Base-by-base conservation (phyloP, 805 yeast species). In the Lachancea nothofagi region DNA sequence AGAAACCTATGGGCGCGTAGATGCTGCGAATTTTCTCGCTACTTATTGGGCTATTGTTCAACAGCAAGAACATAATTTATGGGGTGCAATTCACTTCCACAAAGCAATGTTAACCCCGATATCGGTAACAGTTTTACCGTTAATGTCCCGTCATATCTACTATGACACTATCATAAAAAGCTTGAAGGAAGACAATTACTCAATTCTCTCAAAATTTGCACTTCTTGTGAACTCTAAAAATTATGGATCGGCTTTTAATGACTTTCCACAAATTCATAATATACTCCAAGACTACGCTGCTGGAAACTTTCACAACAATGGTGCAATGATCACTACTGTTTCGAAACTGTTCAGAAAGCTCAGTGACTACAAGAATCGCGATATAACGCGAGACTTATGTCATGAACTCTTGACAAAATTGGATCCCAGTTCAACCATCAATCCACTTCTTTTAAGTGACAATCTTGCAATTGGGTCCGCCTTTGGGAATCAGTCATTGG, bases 271-370 rank as follows among this genome's bases (percentile, higher is more conserved):
- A 1, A 58, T 74, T 3, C 51, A 79, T 10, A 63, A 61, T 15
- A 46, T 80, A 33, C 53, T 82, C 39, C 72, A 70, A 43, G 74
- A 75, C 29, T 81, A 75, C 53, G 69, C 75, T 2, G 73, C 76
- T 5, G 81, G 78, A 0, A 77, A 78, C 33, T 44, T 55, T 15
- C 51, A 72, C 23, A 53, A 62, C 13, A 71, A 75, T 51, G 69
- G 71, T 15, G 66, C 63, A 2, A 57, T 72, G 5, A 77, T 73
- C 38, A 70, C 85, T 0, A 55, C 74, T 17, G 61, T 78, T 13
- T 55, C 74, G 13, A 66, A 65, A 30, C 36, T 66, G 13, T 60
- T 67, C 46, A 57, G 66, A 29, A 38, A 40, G 1, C 33, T 53
- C 4, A 42, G 45, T 1, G 33, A 32, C 7, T 61, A 57, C 33